phyloP scores from a whole-genome alignment of 306 rosid genomes.

The Cicer yamashitae region DNA sequence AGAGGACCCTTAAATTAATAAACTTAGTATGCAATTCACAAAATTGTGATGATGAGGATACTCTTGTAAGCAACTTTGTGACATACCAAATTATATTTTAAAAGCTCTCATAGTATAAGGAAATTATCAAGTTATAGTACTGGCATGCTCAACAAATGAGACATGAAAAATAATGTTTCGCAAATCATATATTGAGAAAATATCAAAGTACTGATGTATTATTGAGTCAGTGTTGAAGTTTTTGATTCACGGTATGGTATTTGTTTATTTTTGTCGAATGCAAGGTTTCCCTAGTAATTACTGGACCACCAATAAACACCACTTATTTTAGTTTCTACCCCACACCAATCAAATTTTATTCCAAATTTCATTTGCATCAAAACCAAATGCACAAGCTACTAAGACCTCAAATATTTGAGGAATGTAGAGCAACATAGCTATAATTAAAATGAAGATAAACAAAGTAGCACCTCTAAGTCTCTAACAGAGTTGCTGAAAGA shows the following conservation, averaged over 20 bases:
- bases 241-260: conserved; percentile 8
- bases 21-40: conserved; percentile 15
- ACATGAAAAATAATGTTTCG: conserved; percentile 5
- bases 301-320: not conserved
- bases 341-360: conserved; percentile 11
- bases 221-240: conserved; percentile 2
- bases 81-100: conserved; percentile 21
- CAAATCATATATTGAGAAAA: not conserved
- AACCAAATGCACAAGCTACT: conserved; percentile 17
- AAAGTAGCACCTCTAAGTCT: conserved; percentile 6
- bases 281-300: not conserved
- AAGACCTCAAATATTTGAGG: not conserved
- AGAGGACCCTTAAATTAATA: conserved; percentile 2
- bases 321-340: not conserved
- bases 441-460: conserved; percentile 15
- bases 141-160: not conserved
- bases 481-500: not conserved
- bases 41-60: not conserved
- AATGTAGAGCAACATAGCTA: not conserved
- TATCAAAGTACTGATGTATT: not conserved
- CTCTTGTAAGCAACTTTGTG: conserved; percentile 3
- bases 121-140: not conserved
- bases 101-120: not conserved
- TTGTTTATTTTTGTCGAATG: not conserved
- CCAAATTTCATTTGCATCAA: conserved; percentile 10